Evolutionary conservation across 192 early-diverging fungal species (phyloP).

Genomic region (Entomortierella beljakovae): DNA sequence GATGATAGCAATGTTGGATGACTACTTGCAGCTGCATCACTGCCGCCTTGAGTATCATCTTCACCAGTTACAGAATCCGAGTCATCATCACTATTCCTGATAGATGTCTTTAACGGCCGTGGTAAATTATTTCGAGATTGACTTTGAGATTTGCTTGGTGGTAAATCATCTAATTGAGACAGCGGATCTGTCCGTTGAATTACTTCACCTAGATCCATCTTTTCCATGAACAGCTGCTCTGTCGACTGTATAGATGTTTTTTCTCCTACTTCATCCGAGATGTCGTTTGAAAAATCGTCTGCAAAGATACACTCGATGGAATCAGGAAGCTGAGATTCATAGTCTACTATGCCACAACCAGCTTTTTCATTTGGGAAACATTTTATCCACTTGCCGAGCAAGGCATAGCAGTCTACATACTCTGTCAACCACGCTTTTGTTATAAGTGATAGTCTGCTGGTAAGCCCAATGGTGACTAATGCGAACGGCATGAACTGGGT

Average conservation of each 20-base stretch:
- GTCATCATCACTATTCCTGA: not conserved
- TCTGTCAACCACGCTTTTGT: constrained; percentile 44
- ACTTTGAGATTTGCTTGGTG: not conserved
- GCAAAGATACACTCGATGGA: constrained; percentile 15
- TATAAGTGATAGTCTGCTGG: constrained; percentile 43
- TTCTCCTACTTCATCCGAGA: not conserved
- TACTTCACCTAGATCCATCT: constrained; percentile 25
- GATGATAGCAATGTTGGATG: not conserved
- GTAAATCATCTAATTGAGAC: not conserved
- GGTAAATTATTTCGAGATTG: not conserved
- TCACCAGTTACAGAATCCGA: too few species aligned
- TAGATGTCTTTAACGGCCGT: not conserved
- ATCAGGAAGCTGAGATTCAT: constrained; percentile 30
- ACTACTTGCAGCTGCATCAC: too few species aligned
- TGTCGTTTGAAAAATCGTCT: not conserved
- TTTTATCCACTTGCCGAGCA: constrained; percentile 32
- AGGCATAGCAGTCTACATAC: constrained; percentile 21
- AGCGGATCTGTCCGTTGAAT: constrained; percentile 8
- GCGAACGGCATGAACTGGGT: constrained; percentile 62
- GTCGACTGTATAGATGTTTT: not conserved
- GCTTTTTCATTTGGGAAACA: constrained; percentile 23
- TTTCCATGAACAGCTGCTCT: not conserved
- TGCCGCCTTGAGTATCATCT: not conserved
- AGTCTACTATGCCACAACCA: constrained; percentile 1
- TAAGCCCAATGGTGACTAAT: constrained; percentile 40